A percentile compares a stretch with the other conserved stretches of the same genome.
Conservation (phyloP, 345 rosid genomes). For the Eucalyptus decipiens region DNA sequence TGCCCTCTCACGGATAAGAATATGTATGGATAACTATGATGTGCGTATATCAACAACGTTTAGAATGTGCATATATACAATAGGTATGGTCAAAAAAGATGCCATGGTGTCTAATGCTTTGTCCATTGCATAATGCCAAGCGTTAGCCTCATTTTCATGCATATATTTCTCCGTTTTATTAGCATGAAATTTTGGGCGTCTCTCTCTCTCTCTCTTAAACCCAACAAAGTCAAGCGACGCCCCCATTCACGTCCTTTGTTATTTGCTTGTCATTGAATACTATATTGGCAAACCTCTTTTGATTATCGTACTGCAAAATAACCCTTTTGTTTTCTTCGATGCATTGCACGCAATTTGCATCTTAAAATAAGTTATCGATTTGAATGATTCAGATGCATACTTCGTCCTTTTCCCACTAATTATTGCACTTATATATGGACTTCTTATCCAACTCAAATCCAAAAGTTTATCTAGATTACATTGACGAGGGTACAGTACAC, state of each 20-base stretch:
- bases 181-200: background rate
- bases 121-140: background rate
- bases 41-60: too few species aligned
- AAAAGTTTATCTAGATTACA: background rate
- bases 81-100: background rate
- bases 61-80: background rate
- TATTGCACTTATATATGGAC: background rate
- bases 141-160: background rate
- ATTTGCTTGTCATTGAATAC: background rate
- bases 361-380: background rate
- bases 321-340: background rate
- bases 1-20: background rate
- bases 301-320: background rate
- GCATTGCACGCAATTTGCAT: background rate
- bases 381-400: background rate
- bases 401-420: background rate
- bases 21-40: background rate
- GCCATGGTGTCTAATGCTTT: background rate
- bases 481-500: background rate
- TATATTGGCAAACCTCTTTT: background rate
- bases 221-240: background rate
- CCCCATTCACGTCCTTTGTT: background rate
- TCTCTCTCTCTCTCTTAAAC: background rate
- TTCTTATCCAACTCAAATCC: background rate
- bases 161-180: background rate